These are phyloP conservation scores for Xenosphaeropsis pyriputrescens DNA, from an alignment of 2,329 filamentous ascomycete species.

Conservation along the genomic window DNA sequence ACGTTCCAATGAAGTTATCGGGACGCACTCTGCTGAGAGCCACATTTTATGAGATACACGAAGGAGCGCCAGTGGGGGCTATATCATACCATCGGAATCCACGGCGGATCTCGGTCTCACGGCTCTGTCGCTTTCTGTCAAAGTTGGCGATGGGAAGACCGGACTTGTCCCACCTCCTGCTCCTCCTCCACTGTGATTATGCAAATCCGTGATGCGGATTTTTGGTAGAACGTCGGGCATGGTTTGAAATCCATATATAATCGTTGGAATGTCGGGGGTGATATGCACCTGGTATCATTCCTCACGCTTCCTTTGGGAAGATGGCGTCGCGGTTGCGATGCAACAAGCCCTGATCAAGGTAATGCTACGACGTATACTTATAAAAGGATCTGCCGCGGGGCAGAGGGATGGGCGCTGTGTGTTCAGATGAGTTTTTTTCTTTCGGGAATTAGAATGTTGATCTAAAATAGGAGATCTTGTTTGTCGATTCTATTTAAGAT, in stretches of 20 bases:
- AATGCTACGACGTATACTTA: too few species aligned
- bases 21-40: constrained; percentile 3
- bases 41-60: background rate
- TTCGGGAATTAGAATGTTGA: too few species aligned
- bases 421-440: too few species aligned
- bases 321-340: too few species aligned
- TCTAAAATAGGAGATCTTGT: too few species aligned
- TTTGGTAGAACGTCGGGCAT: constrained; percentile 17
- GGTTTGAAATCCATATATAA: constrained; percentile 2
- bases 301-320: too few species aligned
- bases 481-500: too few species aligned
- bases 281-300: too few species aligned
- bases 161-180: constrained; percentile 6
- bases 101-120: constrained; percentile 13
- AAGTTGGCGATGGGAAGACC: constrained; percentile 11
- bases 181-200: constrained; percentile 7
- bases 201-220: constrained; percentile 15
- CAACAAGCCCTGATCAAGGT: too few species aligned
- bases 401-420: too few species aligned
- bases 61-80: background rate
- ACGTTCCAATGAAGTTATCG: constrained; percentile 2
- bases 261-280: too few species aligned
- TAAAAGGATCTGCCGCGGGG: too few species aligned
- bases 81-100: constrained; percentile 16
- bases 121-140: constrained; percentile 12